Percentiles rank a stretch among this genome's conserved stretches.
Conservation (phyloP, 371 early-diverging fungal genomes). For the Mucor lusitanicus region DNA sequence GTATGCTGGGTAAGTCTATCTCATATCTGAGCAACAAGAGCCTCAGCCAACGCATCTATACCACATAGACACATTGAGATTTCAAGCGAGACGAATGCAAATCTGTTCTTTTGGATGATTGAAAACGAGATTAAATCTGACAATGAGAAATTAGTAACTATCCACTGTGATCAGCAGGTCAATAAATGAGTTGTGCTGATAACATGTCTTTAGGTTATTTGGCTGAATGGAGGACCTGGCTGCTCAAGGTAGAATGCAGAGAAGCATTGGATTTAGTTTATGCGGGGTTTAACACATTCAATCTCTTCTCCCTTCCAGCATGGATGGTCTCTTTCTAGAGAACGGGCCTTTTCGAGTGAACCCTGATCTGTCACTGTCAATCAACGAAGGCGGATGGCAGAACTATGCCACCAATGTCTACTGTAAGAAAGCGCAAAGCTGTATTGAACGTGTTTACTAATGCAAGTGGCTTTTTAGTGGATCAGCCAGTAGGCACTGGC, state of each 20-base stretch:
- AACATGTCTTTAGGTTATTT: slow-evolving; percentile 61
- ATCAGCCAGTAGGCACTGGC: slow-evolving; percentile 89
- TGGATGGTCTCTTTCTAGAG: slow-evolving; percentile 88
- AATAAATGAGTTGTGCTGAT: background rate
- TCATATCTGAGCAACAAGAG: background rate
- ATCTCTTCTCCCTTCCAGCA: slow-evolving; percentile 40
- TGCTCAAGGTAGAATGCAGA: slow-evolving; percentile 36
- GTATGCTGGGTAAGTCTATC: slow-evolving; percentile 60
- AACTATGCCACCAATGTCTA: slow-evolving; percentile 72
- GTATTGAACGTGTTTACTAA: background rate
- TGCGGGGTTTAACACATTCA: background rate
- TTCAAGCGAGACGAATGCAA: slow-evolving; percentile 37
- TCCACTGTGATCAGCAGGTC: background rate
- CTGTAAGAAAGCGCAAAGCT: slow-evolving; percentile 34
- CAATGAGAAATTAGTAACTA: slow-evolving; percentile 38
- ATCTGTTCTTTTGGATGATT: slow-evolving; percentile 62
- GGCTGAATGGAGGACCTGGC: slow-evolving; percentile 84
- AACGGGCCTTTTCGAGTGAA: slow-evolving; percentile 76
- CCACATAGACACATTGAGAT: slow-evolving; percentile 56
- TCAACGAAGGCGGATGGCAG: slow-evolving; percentile 70
- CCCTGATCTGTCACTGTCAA: slow-evolving; percentile 43
- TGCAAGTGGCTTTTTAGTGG: slow-evolving; percentile 52
- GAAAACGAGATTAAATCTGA: slow-evolving; percentile 35
- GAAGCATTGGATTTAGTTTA: background rate
- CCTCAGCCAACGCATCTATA: background rate